phyloP scores from a whole-genome alignment of 2,329 filamentous ascomycete species.

The Tolypocladium inflatum region DNA sequence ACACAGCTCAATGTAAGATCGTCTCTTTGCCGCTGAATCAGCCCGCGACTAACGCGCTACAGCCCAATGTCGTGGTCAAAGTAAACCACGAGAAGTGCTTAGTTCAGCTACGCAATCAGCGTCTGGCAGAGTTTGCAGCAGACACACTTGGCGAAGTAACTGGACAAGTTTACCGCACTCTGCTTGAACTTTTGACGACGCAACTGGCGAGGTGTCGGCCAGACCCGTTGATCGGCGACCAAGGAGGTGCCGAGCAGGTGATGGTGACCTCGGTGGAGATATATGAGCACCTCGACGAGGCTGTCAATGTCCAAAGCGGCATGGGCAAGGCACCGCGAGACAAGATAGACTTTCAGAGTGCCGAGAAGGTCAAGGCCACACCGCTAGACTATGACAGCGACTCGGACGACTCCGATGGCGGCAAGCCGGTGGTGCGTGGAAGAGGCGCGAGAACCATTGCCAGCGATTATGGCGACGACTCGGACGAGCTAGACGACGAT shows the following conservation, averaged over 20 bases:
- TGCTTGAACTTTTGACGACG: conserved; percentile 62
- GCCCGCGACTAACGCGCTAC: conserved; percentile 15
- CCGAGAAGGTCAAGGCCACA: conserved; percentile 37
- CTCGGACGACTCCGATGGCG: conserved; percentile 23
- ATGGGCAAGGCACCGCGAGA: conserved; percentile 45
- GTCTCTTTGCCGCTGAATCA: not conserved
- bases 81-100: conserved; percentile 80
- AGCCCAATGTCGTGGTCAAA: conserved; percentile 65
- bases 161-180: conserved; percentile 64
- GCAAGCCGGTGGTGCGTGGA: conserved; percentile 9
- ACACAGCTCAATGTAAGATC: conserved; percentile 44
- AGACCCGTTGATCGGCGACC: conserved; percentile 33
- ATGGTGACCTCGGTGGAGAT: conserved; percentile 46
- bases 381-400: conserved; percentile 23
- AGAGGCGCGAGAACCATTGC: conserved; percentile 7
- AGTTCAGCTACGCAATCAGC: conserved; percentile 72
- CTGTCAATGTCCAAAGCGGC: conserved; percentile 43
- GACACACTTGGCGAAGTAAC: conserved; percentile 65
- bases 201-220: conserved; percentile 58
- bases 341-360: conserved; percentile 34
- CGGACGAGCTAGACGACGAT: conserved; percentile 22
- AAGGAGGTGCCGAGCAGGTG: conserved; percentile 16
- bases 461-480: conserved; percentile 23
- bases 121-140: conserved; percentile 63
- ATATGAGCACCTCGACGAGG: conserved; percentile 41